These are phyloP conservation scores for Schoenoplectus triqueter DNA, from an alignment of 202 grass and related monocot genomes.

Conservation along the genomic window DNA sequence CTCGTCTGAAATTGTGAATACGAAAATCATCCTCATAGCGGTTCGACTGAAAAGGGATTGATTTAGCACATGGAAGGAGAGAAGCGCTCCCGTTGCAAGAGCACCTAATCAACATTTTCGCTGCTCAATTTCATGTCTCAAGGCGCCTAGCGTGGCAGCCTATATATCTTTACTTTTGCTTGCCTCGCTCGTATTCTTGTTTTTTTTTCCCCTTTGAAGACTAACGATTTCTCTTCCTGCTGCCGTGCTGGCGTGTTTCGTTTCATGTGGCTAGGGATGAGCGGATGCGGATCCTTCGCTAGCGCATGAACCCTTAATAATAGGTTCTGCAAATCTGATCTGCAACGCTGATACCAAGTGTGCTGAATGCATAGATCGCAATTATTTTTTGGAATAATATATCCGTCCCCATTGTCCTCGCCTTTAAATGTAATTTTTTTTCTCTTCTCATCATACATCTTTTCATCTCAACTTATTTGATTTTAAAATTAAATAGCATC, in stretches of 20 bases:
- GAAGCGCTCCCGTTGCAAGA: not conserved
- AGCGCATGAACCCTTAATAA: not conserved
- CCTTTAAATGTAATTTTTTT: too few species aligned
- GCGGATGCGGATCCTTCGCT: not conserved
- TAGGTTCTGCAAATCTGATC: not conserved
- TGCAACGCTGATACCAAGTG: too few species aligned
- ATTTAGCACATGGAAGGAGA: not conserved
- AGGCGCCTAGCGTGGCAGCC: too few species aligned
- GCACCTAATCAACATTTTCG: constrained; percentile 10
- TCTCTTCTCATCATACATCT: too few species aligned
- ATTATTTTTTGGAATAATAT: too few species aligned
- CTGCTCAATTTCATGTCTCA: constrained; percentile 31
- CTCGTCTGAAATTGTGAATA: not conserved
- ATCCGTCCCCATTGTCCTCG: too few species aligned
- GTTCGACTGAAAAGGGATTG: not conserved
- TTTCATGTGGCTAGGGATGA: not conserved
- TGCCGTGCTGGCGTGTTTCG: not conserved
- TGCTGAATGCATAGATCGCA: too few species aligned
- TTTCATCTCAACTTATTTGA: too few species aligned
- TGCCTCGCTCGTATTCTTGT: not conserved
- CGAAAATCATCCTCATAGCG: not conserved
- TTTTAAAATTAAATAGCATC: too few species aligned
- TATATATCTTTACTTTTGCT: too few species aligned
- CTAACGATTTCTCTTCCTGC: not conserved
- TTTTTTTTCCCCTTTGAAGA: not conserved